These are phyloP conservation scores for Dacryopinax primogenitus DNA, from an alignment of 768 basidiomycete genomes.

Conservation along the genomic window DNA sequence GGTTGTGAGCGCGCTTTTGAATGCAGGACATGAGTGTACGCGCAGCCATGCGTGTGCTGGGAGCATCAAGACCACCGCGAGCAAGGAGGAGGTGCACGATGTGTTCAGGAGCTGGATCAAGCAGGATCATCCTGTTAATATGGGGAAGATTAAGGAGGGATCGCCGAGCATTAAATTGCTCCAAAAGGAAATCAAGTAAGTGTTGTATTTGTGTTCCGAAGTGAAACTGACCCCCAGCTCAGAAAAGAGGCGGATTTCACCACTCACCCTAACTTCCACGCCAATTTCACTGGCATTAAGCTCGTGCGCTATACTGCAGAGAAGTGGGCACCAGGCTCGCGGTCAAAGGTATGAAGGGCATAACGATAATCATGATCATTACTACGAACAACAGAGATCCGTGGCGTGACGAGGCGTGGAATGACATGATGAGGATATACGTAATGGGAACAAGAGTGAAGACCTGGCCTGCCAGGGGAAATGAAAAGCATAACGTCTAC, in stretches of 20 bases:
- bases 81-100: constrained; percentile 59
- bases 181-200: constrained; percentile 54
- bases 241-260: constrained; percentile 62
- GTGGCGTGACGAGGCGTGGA: not conserved
- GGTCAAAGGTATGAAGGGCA: not conserved
- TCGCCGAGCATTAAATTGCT: constrained; percentile 62
- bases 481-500: not conserved
- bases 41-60: constrained; percentile 84
- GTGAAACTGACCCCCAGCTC: constrained; percentile 13
- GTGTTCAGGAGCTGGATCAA: constrained; percentile 78
- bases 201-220: not conserved
- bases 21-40: constrained; percentile 72
- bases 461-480: constrained; percentile 4
- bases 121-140: constrained; percentile 56
- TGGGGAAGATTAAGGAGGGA: constrained; percentile 62
- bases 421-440: not conserved
- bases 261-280: constrained; percentile 52
- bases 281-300: constrained; percentile 51
- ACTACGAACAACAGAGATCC: not conserved
- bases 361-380: constrained; percentile 2
- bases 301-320: constrained; percentile 57
- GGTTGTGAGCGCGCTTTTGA: constrained; percentile 73
- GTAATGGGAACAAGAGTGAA: not conserved
- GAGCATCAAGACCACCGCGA: constrained; percentile 80
- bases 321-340: constrained; percentile 5